Evolutionary conservation across 2,329 filamentous ascomycete species (phyloP), one percentile per base, ranked within the genome.

Genomic region (Aotearoamyces nothofagi): DNA sequence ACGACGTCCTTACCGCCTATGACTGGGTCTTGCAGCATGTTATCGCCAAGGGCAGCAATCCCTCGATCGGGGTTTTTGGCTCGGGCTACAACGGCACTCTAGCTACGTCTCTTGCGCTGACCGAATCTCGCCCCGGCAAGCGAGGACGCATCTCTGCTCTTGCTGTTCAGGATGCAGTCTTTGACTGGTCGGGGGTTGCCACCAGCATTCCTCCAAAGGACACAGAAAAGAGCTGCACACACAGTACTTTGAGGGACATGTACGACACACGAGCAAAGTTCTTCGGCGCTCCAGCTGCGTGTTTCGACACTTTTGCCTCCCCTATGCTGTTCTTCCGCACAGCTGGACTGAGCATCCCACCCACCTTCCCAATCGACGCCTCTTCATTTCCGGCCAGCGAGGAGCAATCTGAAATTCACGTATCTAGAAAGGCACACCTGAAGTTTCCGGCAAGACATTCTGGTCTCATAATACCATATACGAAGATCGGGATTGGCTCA

Each of bases 241-340:
- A 22, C 10, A 22, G 20, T 7, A 12, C 4, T 7, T 4, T 12
- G 7, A 4, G 20, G 20, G 20, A 22, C 10, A 12, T 7, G 10
- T 10, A 22, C 4, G 20, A 7, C 7, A 22, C 10, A n/a, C 20
- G 12, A 12, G 20, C 20, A 19, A 43, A 52, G 4, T 52, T 72
- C n/a, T 76, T 76, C 41, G 37, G 39, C 7, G 40, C 37, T 0
- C 66, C 69, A 0, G 43, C 43, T 1, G 48, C 63, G 33, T 45
- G 71, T 16, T 73, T 76, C 35, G 71, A 77, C 38, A 49, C 63
- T 1, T 76, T 75, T 44, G 66, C 60, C 4, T 72, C 66, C 33
- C 58, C 71, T 1, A 55, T 56, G 29, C 53, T 75, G 1, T 64
- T 75, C 41, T 74, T 76, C 39, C 64, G 65, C 28, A 63, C 57